Conservation (phyloP, 768 basidiomycete genomes). For the Macrolepiota fuliginosa region DNA sequence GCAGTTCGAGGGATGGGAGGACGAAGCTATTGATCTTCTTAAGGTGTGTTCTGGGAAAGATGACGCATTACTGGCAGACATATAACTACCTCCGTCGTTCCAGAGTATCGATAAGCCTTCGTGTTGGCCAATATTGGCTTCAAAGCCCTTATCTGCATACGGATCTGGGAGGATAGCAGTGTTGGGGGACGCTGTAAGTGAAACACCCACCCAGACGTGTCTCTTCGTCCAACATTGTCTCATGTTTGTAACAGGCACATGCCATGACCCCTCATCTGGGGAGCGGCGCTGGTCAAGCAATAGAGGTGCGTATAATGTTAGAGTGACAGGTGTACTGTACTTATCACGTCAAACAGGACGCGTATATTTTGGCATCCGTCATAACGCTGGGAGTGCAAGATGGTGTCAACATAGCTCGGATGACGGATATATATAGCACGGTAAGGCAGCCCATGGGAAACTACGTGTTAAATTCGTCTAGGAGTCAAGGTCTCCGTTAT, state of each 20-base stretch:
- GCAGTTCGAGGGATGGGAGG: conserved; percentile 33
- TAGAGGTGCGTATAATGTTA: conserved; percentile 28
- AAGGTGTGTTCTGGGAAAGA: too few species aligned
- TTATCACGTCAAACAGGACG: conserved; percentile 20
- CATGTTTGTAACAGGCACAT: conserved; percentile 29
- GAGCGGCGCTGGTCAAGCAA: conserved; percentile 49
- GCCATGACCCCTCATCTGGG: conserved; percentile 46
- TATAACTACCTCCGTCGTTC: background rate
- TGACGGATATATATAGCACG: conserved; percentile 23
- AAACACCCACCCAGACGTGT: background rate
- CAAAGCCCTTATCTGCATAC: conserved; percentile 35
- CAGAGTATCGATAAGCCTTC: conserved; percentile 32
- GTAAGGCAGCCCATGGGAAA: conserved; percentile 37
- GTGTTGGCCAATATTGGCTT: conserved; percentile 39
- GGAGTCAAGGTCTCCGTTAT: conserved; percentile 21
- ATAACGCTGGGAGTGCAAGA: conserved; percentile 17
- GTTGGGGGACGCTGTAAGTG: conserved; percentile 44
- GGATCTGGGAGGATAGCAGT: conserved; percentile 35
- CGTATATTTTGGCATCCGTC: conserved; percentile 26
- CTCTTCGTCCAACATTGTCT: background rate
- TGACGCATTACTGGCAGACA: too few species aligned
- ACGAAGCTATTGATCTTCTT: conserved; percentile 27
- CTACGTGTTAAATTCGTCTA: conserved; percentile 20
- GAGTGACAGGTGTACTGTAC: background rate
- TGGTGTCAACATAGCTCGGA: conserved; percentile 23